Conservation (phyloP, 305 asterid species). For the Withania somnifera region DNA sequence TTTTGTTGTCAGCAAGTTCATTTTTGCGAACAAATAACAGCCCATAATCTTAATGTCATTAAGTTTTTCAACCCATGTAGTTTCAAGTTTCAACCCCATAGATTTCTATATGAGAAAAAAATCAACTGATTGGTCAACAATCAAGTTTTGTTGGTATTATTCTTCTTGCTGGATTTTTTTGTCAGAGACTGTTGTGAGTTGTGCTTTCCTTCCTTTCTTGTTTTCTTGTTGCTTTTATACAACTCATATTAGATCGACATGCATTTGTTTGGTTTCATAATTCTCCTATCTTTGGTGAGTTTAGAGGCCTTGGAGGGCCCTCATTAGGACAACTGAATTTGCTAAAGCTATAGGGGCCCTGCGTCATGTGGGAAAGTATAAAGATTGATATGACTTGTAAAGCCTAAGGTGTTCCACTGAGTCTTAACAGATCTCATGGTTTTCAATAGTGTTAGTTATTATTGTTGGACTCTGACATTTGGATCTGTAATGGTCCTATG, state of each 20-base stretch:
- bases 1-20: background rate
- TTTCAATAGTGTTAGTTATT: slow-evolving; percentile 13
- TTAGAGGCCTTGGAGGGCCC: slow-evolving; percentile 49
- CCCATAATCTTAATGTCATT: background rate
- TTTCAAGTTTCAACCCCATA: background rate
- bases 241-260: slow-evolving; percentile 32
- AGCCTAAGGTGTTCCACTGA: slow-evolving; percentile 13
- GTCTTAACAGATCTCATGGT: slow-evolving; percentile 18
- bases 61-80: background rate
- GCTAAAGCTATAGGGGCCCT: slow-evolving; percentile 21
- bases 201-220: slow-evolving; percentile 4
- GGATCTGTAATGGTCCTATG: slow-evolving; percentile 26
- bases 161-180: background rate
- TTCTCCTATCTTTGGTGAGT: slow-evolving; percentile 14
- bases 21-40: background rate
- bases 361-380: slow-evolving; percentile 27
- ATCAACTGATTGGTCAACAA: background rate
- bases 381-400: slow-evolving; percentile 13
- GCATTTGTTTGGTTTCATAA: slow-evolving; percentile 20
- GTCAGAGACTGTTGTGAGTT: background rate
- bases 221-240: slow-evolving; percentile 32
- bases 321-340: slow-evolving; percentile 33
- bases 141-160: slow-evolving; percentile 1
- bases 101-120: background rate
- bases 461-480: slow-evolving; percentile 17